Evolutionary conservation across 2,329 filamentous ascomycete genomes (phyloP).

Genomic region (Colletotrichum spaethianum): DNA sequence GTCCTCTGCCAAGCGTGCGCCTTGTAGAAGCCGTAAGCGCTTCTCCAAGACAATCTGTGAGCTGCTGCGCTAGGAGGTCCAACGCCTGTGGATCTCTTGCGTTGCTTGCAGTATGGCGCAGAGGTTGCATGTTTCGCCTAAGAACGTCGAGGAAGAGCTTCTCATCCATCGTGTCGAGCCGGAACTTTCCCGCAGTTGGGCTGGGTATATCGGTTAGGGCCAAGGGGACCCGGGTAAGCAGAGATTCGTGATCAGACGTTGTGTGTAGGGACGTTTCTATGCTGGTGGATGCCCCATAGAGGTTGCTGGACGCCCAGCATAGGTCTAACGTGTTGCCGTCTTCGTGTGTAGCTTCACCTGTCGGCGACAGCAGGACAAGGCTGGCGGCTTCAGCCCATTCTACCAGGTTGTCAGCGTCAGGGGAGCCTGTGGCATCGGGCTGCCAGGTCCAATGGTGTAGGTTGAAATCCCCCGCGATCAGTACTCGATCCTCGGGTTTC

Average conservation of each 20-base stretch:
- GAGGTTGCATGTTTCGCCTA: too few species aligned
- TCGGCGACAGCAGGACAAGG: conserved; percentile 7
- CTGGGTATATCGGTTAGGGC: background rate
- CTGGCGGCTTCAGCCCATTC: conserved; percentile 9
- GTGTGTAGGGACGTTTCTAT: conserved; percentile 12
- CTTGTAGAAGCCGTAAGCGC: conserved; percentile 3
- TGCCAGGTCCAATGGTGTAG: conserved; percentile 5
- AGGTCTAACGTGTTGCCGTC: conserved; percentile 8
- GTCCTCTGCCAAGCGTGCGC: background rate
- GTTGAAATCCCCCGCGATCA: conserved; percentile 5
- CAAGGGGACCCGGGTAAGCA: conserved; percentile 9
- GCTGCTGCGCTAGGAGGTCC: background rate
- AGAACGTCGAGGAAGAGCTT: background rate
- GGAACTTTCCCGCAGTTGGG: conserved; percentile 2
- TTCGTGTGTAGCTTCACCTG: conserved; percentile 8
- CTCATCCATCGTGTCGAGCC: conserved; percentile 8
- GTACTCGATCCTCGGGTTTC: background rate
- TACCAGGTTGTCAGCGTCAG: conserved; percentile 4
- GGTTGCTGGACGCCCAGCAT: conserved; percentile 11
- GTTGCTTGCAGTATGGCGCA: too few species aligned
- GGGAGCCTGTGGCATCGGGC: background rate
- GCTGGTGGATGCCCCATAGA: conserved; percentile 12
- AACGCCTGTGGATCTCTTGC: too few species aligned
- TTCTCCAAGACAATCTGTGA: background rate
- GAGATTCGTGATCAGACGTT: conserved; percentile 9